Percentiles rank a stretch among this genome's conserved stretches.
Conservation (phyloP, 2,329 filamentous ascomycete species). For the Thelonectria olida region DNA sequence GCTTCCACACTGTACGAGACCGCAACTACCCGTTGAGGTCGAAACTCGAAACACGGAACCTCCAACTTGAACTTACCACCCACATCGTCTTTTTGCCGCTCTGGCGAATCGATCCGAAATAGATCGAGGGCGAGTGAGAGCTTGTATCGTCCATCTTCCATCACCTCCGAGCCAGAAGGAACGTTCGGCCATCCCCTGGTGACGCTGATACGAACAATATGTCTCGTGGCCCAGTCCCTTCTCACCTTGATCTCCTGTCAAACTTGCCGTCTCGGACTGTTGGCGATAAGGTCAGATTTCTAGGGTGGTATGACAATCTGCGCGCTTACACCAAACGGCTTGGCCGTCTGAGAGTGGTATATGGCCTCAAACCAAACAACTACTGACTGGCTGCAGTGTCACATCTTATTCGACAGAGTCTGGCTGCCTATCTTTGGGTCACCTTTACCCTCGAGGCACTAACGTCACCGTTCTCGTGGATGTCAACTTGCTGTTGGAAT, state of each 20-base stretch:
- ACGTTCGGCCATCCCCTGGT: neutral
- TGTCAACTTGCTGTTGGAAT: slow-evolving; percentile 75
- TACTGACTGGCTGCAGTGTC: slow-evolving; percentile 52
- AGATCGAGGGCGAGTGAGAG: neutral
- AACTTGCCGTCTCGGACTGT: slow-evolving; percentile 60
- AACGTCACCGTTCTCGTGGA: slow-evolving; percentile 69
- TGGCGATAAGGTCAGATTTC: slow-evolving; percentile 86
- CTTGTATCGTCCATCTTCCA: neutral
- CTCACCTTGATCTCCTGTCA: slow-evolving; percentile 71
- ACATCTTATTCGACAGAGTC: slow-evolving; percentile 59
- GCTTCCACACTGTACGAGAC: slow-evolving; percentile 1
- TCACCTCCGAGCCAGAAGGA: slow-evolving; percentile 19
- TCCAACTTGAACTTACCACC: slow-evolving; percentile 7
- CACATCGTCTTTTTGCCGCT: neutral
- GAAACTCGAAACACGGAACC: neutral
- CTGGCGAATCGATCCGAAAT: neutral
- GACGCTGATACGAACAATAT: slow-evolving; percentile 43
- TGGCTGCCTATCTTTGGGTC: slow-evolving; percentile 73
- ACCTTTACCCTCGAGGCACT: slow-evolving; percentile 65
- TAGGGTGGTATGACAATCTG: slow-evolving; percentile 80
- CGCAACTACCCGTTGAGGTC: neutral
- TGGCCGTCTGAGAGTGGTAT: neutral
- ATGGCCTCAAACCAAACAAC: slow-evolving; percentile 35
- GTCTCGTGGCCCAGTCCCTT: slow-evolving; percentile 70
- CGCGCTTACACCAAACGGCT: slow-evolving; percentile 4